phyloP scores from a whole-genome alignment of 495 filamentous ascomycete species.

The Penicillium cinerascens region DNA sequence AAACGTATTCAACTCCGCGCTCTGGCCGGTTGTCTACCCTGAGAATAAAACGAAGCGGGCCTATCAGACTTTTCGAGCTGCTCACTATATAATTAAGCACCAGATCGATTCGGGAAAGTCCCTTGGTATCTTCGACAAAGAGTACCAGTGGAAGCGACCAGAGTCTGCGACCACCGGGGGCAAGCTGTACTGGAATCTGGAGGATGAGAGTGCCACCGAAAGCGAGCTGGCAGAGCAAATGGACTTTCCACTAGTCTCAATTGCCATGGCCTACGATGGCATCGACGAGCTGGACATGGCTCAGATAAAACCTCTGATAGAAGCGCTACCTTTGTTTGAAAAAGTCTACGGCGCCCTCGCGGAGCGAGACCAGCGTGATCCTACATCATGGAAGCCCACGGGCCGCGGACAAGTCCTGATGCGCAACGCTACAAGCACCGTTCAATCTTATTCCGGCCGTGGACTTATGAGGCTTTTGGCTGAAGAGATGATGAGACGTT shows the following conservation, averaged over 20 bases:
- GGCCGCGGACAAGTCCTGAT: slow-evolving; percentile 29
- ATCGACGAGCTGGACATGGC: slow-evolving; percentile 26
- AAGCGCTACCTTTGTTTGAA: slow-evolving; percentile 27
- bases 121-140: slow-evolving; percentile 44
- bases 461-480: slow-evolving; percentile 36
- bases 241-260: slow-evolving; percentile 42
- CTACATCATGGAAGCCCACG: slow-evolving; percentile 25
- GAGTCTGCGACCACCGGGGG: slow-evolving; percentile 36
- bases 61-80: slow-evolving; percentile 11
- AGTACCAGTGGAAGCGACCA: slow-evolving; percentile 41
- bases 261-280: slow-evolving; percentile 38
- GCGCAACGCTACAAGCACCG: slow-evolving; percentile 37
- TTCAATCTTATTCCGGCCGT: slow-evolving; percentile 25
- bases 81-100: slow-evolving; percentile 23
- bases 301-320: slow-evolving; percentile 23
- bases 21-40: slow-evolving; percentile 32
- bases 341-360: background rate
- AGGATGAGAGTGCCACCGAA: slow-evolving; percentile 19
- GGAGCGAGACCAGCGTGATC: background rate
- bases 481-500: slow-evolving; percentile 35
- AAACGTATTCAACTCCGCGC: slow-evolving; percentile 34
- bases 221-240: slow-evolving; percentile 28
- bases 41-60: slow-evolving; percentile 15
- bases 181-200: slow-evolving; percentile 38
- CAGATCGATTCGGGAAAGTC: slow-evolving; percentile 38